Evolutionary conservation across 2,329 filamentous ascomycete genomes (phyloP), one percentile per base, ranked within the genome.

Genomic region (Exophiala xenobiotica): DNA sequence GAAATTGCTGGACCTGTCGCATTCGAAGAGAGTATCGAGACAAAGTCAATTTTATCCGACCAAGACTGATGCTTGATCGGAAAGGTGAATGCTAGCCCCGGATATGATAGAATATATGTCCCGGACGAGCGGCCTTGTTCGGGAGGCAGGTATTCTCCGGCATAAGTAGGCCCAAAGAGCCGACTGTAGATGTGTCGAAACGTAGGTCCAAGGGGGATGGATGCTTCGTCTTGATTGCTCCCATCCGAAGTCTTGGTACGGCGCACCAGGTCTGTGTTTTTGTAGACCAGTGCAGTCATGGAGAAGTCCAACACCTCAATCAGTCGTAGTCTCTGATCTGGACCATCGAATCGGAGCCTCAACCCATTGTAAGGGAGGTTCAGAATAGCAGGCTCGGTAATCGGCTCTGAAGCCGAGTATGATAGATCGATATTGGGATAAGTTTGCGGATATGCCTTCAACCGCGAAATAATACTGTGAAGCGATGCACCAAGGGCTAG

Each of bases 161-260:
- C 88, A 67, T 95, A 97, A 0, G 92, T 95, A 14, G 91, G 91
- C 0, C 93, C 93, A 57, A 99, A 85, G n/a, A 96, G 77, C 46
- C 88, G 85, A 63, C 95, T 90, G 68, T 97, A 99, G 60, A 99
- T 86, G 68, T 95, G 89, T 53, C 86, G 81, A 68, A 96, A 96
- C 12, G 81, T 86, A 3, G 90, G 91, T 0, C 89, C 89, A 7
- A 69, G 68, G 42, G 75, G 63, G 16, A 65, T 63, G 16, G 66
- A 60, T 6, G 57, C 44, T 11, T 65, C 52, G 59, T 67, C 62
- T 39, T 70, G 67, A 16, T 63, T 29, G 33, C 22, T 24, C 67
- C 67, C 53, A 70, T 74, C 38, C 80, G 80, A 53, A 20, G 65
- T 56, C 56, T 71, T 71, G 11, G 57, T 53, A 19, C 64, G 64